These are phyloP conservation scores for Boletus calvinii DNA, from an alignment of 1,284 basidiomycete species.

Conservation along the genomic window DNA sequence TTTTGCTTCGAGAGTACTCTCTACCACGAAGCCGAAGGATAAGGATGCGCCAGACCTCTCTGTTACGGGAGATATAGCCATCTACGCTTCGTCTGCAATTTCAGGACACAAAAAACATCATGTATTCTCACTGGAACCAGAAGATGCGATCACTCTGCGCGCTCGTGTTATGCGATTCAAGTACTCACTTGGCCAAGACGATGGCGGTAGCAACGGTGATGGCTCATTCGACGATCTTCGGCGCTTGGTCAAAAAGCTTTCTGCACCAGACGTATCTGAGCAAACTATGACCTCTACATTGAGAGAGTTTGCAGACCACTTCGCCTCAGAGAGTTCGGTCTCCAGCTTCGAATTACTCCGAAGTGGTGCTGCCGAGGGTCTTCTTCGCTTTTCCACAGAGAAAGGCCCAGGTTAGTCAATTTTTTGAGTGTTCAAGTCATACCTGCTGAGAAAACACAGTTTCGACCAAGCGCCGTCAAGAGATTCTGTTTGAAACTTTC, in stretches of 20 bases:
- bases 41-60: slow-evolving; percentile 44
- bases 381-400: slow-evolving; percentile 82
- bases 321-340: slow-evolving; percentile 78
- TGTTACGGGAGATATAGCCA: slow-evolving; percentile 36
- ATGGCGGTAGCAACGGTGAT: slow-evolving; percentile 59
- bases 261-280: slow-evolving; percentile 55
- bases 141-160: slow-evolving; percentile 88
- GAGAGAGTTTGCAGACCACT: slow-evolving; percentile 73
- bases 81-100: slow-evolving; percentile 41
- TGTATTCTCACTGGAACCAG: slow-evolving; percentile 70
- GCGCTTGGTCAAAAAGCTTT: slow-evolving; percentile 62
- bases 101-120: slow-evolving; percentile 67
- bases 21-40: slow-evolving; percentile 54
- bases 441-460: slow-evolving; percentile 43
- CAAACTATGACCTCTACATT: slow-evolving; percentile 65
- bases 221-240: slow-evolving; percentile 66
- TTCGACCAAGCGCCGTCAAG: slow-evolving; percentile 56
- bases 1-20: slow-evolving; percentile 63
- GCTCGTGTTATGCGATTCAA: slow-evolving; percentile 84
- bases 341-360: slow-evolving; percentile 96
- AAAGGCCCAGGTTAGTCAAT: slow-evolving; percentile 37
- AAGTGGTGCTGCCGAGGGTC: slow-evolving; percentile 87
- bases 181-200: slow-evolving; percentile 60
- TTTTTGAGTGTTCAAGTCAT: slow-evolving; percentile 8
- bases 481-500: slow-evolving; percentile 75